Evolutionary conservation across 1,284 basidiomycete species (phyloP).

Genomic region (Gomphus bonarii): DNA sequence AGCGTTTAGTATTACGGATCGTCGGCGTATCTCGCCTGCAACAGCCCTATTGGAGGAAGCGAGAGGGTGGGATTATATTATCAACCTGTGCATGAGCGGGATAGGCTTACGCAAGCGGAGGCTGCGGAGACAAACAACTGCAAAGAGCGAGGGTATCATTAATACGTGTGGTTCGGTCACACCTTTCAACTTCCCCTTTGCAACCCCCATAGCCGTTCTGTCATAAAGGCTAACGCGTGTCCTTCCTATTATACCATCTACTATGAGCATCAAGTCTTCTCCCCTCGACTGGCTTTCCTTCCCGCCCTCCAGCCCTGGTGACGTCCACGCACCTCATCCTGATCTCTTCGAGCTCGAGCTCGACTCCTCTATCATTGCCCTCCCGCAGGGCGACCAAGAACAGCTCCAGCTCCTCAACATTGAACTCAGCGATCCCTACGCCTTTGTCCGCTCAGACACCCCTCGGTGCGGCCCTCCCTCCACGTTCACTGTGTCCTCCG

Average conservation of each 20-base stretch:
- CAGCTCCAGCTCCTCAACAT: conserved; percentile 55
- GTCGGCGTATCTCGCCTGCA: no score
- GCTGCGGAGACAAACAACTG: not conserved
- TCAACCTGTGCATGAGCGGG: not conserved
- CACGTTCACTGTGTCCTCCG: conserved; percentile 66
- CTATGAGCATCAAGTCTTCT: conserved; percentile 8
- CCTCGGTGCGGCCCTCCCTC: conserved; percentile 63
- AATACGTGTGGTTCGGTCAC: not conserved
- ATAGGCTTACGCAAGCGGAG: not conserved
- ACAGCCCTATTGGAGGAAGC: no score
- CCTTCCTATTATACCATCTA: not conserved
- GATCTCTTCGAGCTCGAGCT: conserved; percentile 75
- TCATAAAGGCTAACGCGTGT: not conserved
- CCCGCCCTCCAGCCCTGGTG: conserved; percentile 39
- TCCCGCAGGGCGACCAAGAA: conserved; percentile 49
- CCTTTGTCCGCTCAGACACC: conserved; percentile 50
- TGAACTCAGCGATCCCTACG: conserved; percentile 63
- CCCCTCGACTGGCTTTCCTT: conserved; percentile 58
- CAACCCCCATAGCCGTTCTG: not conserved
- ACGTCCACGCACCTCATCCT: conserved; percentile 62
- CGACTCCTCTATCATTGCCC: conserved; percentile 38
- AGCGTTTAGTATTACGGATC: no score
- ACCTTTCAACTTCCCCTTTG: not conserved
- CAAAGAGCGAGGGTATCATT: not conserved
- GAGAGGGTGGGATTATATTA: no score